Percentiles rank a stretch among this genome's conserved stretches.
phyloP scores from a whole-genome alignment of 441 rosid genomes.

The Populus hybrid region DNA sequence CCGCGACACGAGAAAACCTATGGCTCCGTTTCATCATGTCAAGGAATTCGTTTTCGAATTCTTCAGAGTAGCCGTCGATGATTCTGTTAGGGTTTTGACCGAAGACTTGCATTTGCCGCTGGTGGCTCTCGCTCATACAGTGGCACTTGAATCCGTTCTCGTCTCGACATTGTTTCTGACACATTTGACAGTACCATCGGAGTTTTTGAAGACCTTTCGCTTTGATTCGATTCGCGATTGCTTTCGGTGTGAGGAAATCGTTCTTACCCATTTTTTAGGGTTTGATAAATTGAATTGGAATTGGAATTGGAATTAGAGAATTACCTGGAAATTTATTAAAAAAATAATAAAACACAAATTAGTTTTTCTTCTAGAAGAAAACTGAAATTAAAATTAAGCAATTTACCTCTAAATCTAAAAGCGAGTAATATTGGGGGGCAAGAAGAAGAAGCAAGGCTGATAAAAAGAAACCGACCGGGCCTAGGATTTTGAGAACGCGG shows the following conservation, averaged over 20 bases:
- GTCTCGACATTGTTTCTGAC: conserved; percentile 94
- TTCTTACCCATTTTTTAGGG: conserved; percentile 58
- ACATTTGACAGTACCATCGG: conserved; percentile 98
- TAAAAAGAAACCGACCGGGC: not conserved
- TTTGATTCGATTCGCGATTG: conserved; percentile 82
- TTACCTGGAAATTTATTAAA: not conserved
- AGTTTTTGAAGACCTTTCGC: conserved; percentile 97
- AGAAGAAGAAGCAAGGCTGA: not conserved
- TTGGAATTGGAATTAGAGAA: not conserved
- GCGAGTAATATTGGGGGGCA: not conserved
- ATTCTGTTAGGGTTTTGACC: conserved; percentile 75
- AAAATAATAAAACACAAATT: not conserved
- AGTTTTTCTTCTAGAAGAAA: not conserved
- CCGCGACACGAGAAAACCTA: conserved; percentile 81
- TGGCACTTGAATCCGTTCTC: conserved; percentile 99
- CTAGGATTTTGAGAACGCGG: not conserved
- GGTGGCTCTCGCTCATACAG: conserved; percentile 96
- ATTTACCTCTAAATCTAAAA: not conserved
- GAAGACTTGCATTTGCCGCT: conserved; percentile 88
- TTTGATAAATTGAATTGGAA: not conserved
- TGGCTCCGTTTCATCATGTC: conserved; percentile 80
- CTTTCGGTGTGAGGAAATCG: conserved; percentile 82
- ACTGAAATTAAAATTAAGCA: not conserved
- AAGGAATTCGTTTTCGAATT: conserved; percentile 70
- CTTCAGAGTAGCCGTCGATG: conserved; percentile 82